These are phyloP conservation scores for Eucalyptus cloeziana DNA, from an alignment of 345 rosid species.

Conservation along the genomic window DNA sequence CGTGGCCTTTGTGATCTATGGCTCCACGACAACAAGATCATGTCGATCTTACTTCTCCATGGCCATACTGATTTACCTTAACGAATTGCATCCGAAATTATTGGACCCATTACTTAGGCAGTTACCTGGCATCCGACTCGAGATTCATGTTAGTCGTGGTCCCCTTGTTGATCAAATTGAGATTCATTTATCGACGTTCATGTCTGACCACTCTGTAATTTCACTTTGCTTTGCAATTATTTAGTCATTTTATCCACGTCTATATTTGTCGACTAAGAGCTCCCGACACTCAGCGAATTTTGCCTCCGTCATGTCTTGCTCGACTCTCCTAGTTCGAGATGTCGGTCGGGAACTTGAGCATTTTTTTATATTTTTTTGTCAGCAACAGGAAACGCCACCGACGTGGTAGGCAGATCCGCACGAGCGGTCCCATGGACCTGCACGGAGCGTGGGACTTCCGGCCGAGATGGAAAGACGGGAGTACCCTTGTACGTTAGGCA, in stretches of 20 bases:
- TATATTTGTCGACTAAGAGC: background rate
- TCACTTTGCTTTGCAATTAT: background rate
- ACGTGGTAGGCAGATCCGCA: background rate
- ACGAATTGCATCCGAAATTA: background rate
- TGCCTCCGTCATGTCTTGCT: background rate
- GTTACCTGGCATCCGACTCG: background rate
- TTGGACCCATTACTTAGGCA: background rate
- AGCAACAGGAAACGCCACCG: background rate
- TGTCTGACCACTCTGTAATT: background rate
- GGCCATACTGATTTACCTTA: background rate
- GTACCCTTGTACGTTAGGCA: background rate
- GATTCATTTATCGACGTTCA: background rate
- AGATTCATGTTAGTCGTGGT: background rate
- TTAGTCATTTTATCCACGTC: background rate
- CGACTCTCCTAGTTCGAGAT: background rate
- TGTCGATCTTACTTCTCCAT: background rate
- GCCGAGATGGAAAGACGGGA: background rate
- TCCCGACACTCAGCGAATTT: background rate
- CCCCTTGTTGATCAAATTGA: background rate
- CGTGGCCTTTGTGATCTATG: background rate
- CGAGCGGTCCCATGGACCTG: background rate
- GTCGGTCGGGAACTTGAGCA: background rate
- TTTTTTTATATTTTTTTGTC: background rate
- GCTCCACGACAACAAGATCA: background rate
- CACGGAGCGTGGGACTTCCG: background rate